These are phyloP conservation scores for Chlorella sp. DNA, from an alignment of 139 green algal species.

Conservation along the genomic window DNA sequence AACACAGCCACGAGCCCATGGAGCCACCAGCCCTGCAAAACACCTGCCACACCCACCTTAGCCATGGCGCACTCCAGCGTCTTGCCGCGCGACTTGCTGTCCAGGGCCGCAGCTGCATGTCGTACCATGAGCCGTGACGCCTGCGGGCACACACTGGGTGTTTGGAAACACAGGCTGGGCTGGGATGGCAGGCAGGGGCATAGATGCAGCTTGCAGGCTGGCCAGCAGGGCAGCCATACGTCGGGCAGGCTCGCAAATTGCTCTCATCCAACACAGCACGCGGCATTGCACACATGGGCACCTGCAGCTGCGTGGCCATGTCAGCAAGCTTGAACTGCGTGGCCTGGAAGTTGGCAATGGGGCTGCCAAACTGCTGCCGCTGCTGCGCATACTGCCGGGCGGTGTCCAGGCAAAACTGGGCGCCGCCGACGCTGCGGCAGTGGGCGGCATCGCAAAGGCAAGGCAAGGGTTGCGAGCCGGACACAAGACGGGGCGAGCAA, in stretches of 20 bases:
- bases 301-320: conserved; percentile 80
- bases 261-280: neutral
- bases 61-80: conserved; percentile 84
- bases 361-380: conserved; percentile 75
- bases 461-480: neutral
- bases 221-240: too few relatives aligned
- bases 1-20: too few relatives aligned
- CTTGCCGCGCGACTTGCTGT: conserved; percentile 43
- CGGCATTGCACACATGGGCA: neutral
- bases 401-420: conserved; percentile 72
- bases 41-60: conserved; percentile 45
- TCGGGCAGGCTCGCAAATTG: too few relatives aligned
- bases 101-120: conserved; percentile 68
- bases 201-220: too few relatives aligned
- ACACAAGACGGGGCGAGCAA: too few relatives aligned
- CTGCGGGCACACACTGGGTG: neutral
- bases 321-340: conserved; percentile 86
- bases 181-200: too few relatives aligned
- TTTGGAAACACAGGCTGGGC: too few relatives aligned
- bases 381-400: conserved; percentile 59
- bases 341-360: conserved; percentile 69
- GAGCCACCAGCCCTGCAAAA: too few relatives aligned
- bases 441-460: neutral
- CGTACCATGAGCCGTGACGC: conserved; percentile 74
- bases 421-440: conserved; percentile 76